Percentiles rank a stretch among this genome's conserved stretches.
Evolutionary conservation across 176 grass and related monocot genomes (phyloP).

Genomic region (Calamus simplicifolius): DNA sequence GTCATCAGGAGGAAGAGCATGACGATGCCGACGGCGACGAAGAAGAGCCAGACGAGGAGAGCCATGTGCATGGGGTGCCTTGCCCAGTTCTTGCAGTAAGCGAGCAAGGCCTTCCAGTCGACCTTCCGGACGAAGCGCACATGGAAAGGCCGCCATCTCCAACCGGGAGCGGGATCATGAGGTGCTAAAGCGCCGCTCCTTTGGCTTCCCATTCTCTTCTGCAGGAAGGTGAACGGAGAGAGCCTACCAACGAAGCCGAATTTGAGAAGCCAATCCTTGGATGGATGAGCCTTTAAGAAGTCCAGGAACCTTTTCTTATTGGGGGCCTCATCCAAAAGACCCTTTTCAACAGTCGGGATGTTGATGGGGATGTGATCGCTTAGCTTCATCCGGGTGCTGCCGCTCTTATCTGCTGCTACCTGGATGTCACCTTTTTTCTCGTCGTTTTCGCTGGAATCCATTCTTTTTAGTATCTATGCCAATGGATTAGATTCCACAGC

Average conservation of each 20-base stretch:
- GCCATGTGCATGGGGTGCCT: constrained; percentile 11
- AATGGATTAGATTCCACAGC: no score
- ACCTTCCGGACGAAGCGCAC: background rate
- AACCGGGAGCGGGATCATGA: background rate
- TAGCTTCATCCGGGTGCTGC: background rate
- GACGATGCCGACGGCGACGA: background rate
- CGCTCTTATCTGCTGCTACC: no score
- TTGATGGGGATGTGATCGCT: background rate
- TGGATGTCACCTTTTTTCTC: no score
- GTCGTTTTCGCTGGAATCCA: no score
- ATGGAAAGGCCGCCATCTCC: background rate
- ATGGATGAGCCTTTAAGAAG: constrained; percentile 30
- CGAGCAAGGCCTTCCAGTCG: background rate
- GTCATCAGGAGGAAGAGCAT: constrained; percentile 4
- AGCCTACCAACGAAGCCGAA: background rate
- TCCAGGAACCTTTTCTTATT: constrained; percentile 37
- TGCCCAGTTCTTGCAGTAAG: background rate
- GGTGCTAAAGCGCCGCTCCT: background rate
- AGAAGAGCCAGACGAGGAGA: constrained; percentile 2
- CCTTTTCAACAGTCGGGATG: background rate
- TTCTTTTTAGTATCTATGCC: no score
- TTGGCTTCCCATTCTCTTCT: constrained; percentile 8
- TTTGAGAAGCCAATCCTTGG: constrained; percentile 28
- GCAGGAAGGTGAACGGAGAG: constrained; percentile 7
- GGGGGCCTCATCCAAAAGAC: background rate